phyloP scores from a whole-genome alignment of 768 basidiomycete genomes.

The Pisolithus microcarpus region DNA sequence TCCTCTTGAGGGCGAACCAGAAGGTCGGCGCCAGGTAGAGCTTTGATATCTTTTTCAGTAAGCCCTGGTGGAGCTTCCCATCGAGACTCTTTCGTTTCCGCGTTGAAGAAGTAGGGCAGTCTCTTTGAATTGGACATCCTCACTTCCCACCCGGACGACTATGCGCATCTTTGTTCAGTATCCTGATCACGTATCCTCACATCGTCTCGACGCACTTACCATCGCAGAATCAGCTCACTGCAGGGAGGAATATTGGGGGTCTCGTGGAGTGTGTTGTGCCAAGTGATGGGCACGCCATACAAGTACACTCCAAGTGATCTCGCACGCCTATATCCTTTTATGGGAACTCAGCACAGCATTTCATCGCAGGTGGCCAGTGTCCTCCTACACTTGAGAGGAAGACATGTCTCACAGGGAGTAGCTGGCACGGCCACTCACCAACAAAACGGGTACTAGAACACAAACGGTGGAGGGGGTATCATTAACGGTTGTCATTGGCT shows the following conservation, averaged over 20 bases:
- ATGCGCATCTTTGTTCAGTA: neutral
- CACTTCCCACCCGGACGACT: slow-evolving; percentile 61
- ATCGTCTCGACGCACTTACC: neutral
- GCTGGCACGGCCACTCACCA: too few species aligned
- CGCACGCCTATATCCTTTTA: too few species aligned
- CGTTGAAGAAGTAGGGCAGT: slow-evolving; percentile 86
- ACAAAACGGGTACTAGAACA: too few species aligned
- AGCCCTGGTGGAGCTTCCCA: slow-evolving; percentile 74
- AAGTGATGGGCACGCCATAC: too few species aligned
- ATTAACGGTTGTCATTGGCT: neutral
- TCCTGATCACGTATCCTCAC: neutral
- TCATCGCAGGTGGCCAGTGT: neutral
- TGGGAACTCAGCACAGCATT: too few species aligned
- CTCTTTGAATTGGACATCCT: slow-evolving; percentile 73
- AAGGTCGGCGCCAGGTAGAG: slow-evolving; percentile 57
- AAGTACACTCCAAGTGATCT: too few species aligned
- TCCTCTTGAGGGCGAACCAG: slow-evolving; percentile 20
- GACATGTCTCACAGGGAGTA: neutral
- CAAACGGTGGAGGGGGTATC: too few species aligned
- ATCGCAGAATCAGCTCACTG: neutral
- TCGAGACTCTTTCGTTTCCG: slow-evolving; percentile 55
- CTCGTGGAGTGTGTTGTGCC: neutral
- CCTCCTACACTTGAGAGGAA: too few species aligned
- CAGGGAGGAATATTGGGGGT: neutral
- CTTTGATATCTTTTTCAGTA: slow-evolving; percentile 48